Percentiles rank a stretch among this genome's conserved stretches.
Conservation (phyloP, 164 flowering plant species). For the Chloranthus sessilifolius region DNA sequence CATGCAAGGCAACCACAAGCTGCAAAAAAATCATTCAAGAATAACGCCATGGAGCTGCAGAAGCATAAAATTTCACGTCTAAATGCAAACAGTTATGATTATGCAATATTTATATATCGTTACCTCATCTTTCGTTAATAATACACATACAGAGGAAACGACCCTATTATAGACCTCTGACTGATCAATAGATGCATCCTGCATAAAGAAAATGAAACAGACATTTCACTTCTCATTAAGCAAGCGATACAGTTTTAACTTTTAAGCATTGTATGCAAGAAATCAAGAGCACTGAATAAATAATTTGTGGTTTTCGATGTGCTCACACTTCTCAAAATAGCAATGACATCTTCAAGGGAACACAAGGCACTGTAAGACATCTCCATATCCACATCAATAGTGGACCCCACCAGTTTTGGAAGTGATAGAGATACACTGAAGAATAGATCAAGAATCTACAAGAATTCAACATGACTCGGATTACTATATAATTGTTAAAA, state of each 20-base stretch:
- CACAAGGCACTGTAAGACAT: slow-evolving; percentile 69
- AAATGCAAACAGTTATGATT: no score
- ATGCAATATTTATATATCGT: no score
- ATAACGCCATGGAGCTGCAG: no score
- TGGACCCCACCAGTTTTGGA: slow-evolving; percentile 55
- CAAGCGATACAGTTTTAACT: neutral
- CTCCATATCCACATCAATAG: slow-evolving; percentile 44
- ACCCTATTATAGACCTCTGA: slow-evolving; percentile 94
- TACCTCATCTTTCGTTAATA: slow-evolving; percentile 85
- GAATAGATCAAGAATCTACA: slow-evolving; percentile 83
- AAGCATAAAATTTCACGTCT: neutral
- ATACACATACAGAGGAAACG: slow-evolving; percentile 73
- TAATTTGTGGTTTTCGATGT: neutral
- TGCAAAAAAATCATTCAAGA: slow-evolving; percentile 24
- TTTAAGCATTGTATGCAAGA: slow-evolving; percentile 5
- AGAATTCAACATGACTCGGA: slow-evolving; percentile 1
- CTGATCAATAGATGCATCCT: slow-evolving; percentile 98
- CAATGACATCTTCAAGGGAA: slow-evolving; percentile 94
- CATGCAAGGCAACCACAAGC: slow-evolving; percentile 75
- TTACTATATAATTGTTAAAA: neutral
- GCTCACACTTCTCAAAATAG: slow-evolving; percentile 88
- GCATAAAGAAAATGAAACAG: slow-evolving; percentile 13
- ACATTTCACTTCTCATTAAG: slow-evolving; percentile 3
- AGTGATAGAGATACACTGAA: slow-evolving; percentile 89
- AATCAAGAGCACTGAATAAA: slow-evolving; percentile 1